A percentile compares a stretch with the other conserved stretches of the same genome.
Evolutionary conservation across 371 early-diverging fungal species (phyloP).

Genomic region (Circinella minor): DNA sequence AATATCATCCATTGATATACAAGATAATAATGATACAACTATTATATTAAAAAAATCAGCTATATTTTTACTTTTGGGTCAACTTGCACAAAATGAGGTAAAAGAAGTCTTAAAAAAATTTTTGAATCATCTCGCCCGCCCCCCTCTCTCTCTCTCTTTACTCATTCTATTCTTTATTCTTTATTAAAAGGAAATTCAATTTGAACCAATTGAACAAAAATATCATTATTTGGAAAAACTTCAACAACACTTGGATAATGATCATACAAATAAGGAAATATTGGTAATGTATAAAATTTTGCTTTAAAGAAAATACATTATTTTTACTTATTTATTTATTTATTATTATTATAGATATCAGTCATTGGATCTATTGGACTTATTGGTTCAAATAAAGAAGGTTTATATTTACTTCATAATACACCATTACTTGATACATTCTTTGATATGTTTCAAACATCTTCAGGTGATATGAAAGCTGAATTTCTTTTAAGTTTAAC

Average conservation of each 20-base stretch:
- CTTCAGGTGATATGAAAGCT: slow-evolving; percentile 41
- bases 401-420: slow-evolving; percentile 28
- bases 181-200: slow-evolving; percentile 28
- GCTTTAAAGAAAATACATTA: too few relatives aligned
- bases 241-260: slow-evolving; percentile 29
- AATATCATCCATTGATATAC: slow-evolving; percentile 27
- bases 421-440: slow-evolving; percentile 23
- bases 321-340: too few relatives aligned
- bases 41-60: slow-evolving; percentile 42
- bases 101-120: not conserved
- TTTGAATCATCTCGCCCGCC: too few relatives aligned
- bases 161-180: not conserved
- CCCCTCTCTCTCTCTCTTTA: too few relatives aligned
- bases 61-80: slow-evolving; percentile 50
- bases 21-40: slow-evolving; percentile 34
- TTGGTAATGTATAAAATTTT: too few relatives aligned
- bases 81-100: slow-evolving; percentile 36
- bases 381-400: slow-evolving; percentile 39
- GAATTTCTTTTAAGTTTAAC: slow-evolving; percentile 46
- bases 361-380: slow-evolving; percentile 44
- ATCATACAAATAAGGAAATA: slow-evolving; percentile 31
- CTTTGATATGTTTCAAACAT: slow-evolving; percentile 22
- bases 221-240: slow-evolving; percentile 35
- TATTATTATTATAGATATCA: slow-evolving; percentile 31
- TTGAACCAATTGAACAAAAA: slow-evolving; percentile 30